A percentile compares a stretch with the other conserved stretches of the same genome.
Evolutionary conservation across 2,329 filamentous ascomycete species (phyloP).

Genomic region (Penicillium sp.): DNA sequence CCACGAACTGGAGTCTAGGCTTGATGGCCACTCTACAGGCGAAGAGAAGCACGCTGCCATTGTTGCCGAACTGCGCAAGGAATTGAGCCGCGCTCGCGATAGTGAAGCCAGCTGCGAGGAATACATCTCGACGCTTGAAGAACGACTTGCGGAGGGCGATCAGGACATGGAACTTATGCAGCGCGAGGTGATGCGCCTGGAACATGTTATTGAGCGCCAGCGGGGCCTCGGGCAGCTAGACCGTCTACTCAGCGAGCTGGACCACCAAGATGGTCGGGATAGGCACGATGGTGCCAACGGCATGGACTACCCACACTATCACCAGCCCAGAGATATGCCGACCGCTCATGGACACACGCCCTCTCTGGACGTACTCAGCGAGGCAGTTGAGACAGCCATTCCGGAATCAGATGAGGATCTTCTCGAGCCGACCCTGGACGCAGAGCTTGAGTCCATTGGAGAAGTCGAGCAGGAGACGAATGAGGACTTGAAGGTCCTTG

Average conservation of each 20-base stretch:
- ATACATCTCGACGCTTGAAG: conserved; percentile 95
- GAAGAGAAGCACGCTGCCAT: conserved; percentile 90
- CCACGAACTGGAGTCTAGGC: conserved; percentile 82
- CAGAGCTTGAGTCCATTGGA: conserved; percentile 21
- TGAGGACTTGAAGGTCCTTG: conserved; percentile 34
- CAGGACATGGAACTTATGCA: conserved; percentile 97
- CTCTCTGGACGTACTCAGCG: conserved; percentile 42
- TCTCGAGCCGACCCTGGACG: conserved; percentile 31
- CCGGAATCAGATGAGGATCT: conserved; percentile 45
- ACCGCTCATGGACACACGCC: conserved; percentile 31
- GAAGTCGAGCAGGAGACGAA: conserved; percentile 21
- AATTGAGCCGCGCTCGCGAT: conserved; percentile 81
- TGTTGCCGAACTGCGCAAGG: conserved; percentile 82
- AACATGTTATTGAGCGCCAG: conserved; percentile 93
- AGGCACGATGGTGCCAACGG: conserved; percentile 18
- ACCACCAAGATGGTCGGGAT: conserved; percentile 59
- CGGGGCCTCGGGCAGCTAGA: conserved; percentile 93
- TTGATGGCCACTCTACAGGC: conserved; percentile 85
- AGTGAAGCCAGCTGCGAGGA: conserved; percentile 90
- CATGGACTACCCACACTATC: conserved; percentile 10
- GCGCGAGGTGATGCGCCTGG: conserved; percentile 87
- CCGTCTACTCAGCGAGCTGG: conserved; percentile 84
- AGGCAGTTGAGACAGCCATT: conserved; percentile 45
- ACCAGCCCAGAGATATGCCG: conserved; percentile 17
- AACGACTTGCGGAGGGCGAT: conserved; percentile 90